Percentiles rank a stretch among this genome's conserved stretches.
Conservation (phyloP, 169 alveolate species). For the Cryptosporidium xiaoi region DNA sequence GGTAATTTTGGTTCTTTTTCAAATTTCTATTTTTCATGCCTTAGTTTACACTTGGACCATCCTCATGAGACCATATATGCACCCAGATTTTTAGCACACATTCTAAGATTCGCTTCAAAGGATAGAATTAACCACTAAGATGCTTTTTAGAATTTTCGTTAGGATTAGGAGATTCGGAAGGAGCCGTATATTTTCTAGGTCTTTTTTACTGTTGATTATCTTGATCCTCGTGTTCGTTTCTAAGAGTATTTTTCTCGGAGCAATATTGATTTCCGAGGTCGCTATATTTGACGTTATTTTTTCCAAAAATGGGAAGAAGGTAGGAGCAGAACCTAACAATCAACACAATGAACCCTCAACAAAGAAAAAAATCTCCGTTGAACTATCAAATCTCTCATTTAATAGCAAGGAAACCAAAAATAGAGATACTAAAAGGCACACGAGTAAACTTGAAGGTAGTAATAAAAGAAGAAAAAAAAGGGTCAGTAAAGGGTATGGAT, state of each 20-base stretch:
- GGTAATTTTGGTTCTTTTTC: not conserved
- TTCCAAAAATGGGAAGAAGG: no score
- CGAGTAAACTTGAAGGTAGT: not conserved
- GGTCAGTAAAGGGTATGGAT: constrained; percentile 48
- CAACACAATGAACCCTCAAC: not conserved
- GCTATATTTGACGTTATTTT: not conserved
- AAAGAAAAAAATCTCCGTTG: not conserved
- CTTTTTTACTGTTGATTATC: constrained; percentile 16
- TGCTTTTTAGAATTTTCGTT: not conserved
- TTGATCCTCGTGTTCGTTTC: constrained; percentile 24
- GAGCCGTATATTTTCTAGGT: constrained; percentile 36
- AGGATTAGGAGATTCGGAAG: constrained; percentile 25
- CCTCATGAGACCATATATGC: not conserved
- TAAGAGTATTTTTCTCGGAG: not conserved
- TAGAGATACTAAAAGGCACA: not conserved
- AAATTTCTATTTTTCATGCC: not conserved
- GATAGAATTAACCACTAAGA: not conserved
- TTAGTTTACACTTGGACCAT: not conserved
- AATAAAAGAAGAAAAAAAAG: not conserved
- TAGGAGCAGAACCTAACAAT: no score
- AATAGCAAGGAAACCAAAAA: not conserved
- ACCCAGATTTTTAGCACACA: constrained; percentile 13
- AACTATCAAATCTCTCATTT: constrained; percentile 11
- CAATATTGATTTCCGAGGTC: constrained; percentile 10
- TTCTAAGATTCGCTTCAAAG: not conserved